A percentile compares a stretch with the other conserved stretches of the same genome.
Conservation (phyloP, 2,329 filamentous ascomycete genomes). For the Ascosphaera aggregata region DNA sequence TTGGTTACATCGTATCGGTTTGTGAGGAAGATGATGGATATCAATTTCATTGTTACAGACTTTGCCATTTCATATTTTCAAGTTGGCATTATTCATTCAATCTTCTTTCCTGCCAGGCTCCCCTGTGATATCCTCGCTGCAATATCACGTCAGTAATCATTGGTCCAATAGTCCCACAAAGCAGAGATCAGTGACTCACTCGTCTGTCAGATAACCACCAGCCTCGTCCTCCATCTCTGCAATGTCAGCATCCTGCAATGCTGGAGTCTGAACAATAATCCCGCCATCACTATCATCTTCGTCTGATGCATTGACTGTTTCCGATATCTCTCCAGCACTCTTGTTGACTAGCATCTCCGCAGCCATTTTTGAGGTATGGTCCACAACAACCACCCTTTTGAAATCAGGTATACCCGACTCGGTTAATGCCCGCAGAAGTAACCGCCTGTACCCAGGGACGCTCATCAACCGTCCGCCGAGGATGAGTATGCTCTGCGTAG, state of each 20-base stretch:
- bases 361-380: neutral
- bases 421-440: neutral
- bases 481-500: neutral
- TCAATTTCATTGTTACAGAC: too few species aligned
- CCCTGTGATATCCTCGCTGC: neutral
- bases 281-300: neutral
- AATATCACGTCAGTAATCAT: too few species aligned
- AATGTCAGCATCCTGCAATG: neutral
- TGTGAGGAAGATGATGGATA: too few species aligned
- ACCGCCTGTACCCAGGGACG: neutral
- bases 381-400: neutral
- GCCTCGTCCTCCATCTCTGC: neutral
- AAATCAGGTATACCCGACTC: neutral
- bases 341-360: neutral
- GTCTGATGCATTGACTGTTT: neutral
- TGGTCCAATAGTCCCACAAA: too few species aligned
- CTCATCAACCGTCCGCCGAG: neutral
- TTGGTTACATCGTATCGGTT: too few species aligned
- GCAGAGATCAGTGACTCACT: too few species aligned
- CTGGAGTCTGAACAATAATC: neutral
- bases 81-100: neutral
- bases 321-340: neutral
- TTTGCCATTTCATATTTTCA: too few species aligned
- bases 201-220: neutral
- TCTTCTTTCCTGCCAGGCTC: neutral